Conservation (phyloP, 148 eudicot species). For the Beta vulgaris region DNA sequence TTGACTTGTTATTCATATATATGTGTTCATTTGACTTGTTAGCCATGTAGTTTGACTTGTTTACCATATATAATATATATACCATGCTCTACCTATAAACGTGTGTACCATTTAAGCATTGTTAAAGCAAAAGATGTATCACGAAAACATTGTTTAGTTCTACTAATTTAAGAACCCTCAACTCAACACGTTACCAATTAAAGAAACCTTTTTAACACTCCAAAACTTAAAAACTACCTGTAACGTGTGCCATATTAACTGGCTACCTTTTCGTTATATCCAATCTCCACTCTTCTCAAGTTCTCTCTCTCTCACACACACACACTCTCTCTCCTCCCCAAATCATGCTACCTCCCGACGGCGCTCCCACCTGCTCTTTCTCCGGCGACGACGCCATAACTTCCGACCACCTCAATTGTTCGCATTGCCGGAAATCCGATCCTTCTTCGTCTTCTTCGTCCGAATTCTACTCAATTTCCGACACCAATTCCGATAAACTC, state of each 20-base stretch:
- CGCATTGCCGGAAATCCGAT: slow-evolving; percentile 40
- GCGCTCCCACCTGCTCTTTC: neutral
- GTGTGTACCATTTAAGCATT: too few species aligned
- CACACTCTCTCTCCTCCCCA: neutral
- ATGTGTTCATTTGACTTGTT: too few species aligned
- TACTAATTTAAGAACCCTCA: neutral
- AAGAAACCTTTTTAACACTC: neutral
- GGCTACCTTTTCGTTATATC: neutral
- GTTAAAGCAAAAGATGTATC: neutral
- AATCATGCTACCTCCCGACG: slow-evolving; percentile 14
- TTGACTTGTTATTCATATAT: too few species aligned
- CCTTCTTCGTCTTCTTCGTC: slow-evolving; percentile 50
- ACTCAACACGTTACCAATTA: neutral
- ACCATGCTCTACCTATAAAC: too few species aligned
- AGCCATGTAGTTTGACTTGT: too few species aligned
- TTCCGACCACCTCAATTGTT: slow-evolving; percentile 28
- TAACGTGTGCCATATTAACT: neutral
- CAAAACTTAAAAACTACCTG: neutral
- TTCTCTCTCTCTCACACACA: neutral
- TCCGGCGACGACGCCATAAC: neutral
- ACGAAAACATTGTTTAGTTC: neutral
- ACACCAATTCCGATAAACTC: slow-evolving; percentile 49
- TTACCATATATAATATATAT: too few species aligned
- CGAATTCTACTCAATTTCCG: slow-evolving; percentile 44
- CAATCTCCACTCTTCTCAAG: neutral